Base-by-base conservation (phyloP, 2,329 filamentous ascomycete species). In the Scleromitrula shiraiana region DNA sequence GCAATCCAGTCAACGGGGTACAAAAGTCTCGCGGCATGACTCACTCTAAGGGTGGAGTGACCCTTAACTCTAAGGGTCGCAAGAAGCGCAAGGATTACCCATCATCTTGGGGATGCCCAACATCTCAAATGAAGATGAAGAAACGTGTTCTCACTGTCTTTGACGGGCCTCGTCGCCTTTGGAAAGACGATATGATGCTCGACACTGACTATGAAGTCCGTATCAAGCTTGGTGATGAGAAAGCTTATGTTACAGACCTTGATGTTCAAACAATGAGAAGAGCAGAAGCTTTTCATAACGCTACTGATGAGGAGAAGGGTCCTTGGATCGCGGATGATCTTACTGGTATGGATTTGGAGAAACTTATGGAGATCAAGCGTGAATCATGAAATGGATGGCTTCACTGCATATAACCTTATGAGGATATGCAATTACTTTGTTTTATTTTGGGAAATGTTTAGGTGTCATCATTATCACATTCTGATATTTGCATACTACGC, bases 151-250 rank as follows among this genome's bases (percentile, higher is more conserved):
- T 97, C 61, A 88, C 88, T 55, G 87, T 95, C 17, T 98, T 94
- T 61, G 89, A 97, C 62, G 93, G 93, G 0, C 77, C 77, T 14
- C 82, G 90, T 45, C 82, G 91, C 35, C 76, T 98, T 41, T 93
- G 87, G 78, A 97, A 97, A 72, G 93, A 98, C 64, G 93, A 98
- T 69, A 93, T 97, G 88, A 95, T 96, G 89, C 82, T 98, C 41
- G 88, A 90, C 58, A 89, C 86, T 14, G 89, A 95, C 59, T 90
- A 93, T 62, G 93, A 98, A 69, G 88, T 97, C 30, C 88, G 91
- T 62, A 75, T 95, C 66, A 82, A 82, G 66, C 75, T 96, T 15
- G 78, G 88, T 62, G 79, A 79, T 62, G 60, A 57, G 32, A 61
- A 59, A 9, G 56, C 57, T 9, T 97, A 95, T 64, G 83, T 96